phyloP scores from a whole-genome alignment of 768 basidiomycete genomes.

The Austroboletus eburneus region DNA sequence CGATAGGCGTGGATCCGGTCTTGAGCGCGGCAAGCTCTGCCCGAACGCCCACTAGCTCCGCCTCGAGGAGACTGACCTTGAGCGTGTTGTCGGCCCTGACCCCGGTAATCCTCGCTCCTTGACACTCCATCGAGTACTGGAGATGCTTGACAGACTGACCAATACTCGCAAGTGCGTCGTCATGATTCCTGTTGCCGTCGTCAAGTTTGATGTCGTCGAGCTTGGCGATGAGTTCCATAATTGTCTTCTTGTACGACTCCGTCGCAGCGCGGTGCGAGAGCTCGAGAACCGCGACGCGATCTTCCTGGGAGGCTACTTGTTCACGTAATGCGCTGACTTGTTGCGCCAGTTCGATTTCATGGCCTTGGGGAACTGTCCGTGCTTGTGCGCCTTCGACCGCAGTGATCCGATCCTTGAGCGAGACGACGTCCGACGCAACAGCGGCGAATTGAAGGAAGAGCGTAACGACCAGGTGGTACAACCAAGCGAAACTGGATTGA shows the following conservation, averaged over 20 bases:
- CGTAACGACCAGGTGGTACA: slow-evolving; percentile 3
- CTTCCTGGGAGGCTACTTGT: slow-evolving; percentile 10
- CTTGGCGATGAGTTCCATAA: slow-evolving; percentile 12
- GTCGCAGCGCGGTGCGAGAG: slow-evolving; percentile 5
- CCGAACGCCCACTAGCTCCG: slow-evolving; percentile 8
- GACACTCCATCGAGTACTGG: slow-evolving; percentile 8
- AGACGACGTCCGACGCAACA: slow-evolving; percentile 11
- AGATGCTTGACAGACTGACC: slow-evolving; percentile 1
- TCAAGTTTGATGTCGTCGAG: slow-evolving; percentile 2
- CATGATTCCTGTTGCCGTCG: slow-evolving; percentile 4
- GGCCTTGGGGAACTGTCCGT: not conserved
- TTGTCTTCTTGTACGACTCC: slow-evolving; percentile 1
- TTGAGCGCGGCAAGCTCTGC: slow-evolving; percentile 9
- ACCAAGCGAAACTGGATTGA: slow-evolving; percentile 4
- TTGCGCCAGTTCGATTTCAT: slow-evolving; percentile 1
- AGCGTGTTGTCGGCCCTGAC: slow-evolving; percentile 15
- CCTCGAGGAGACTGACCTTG: slow-evolving; percentile 16
- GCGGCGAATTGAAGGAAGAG: slow-evolving; percentile 4
- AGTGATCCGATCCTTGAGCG: slow-evolving; percentile 16
- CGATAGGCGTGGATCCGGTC: not conserved
- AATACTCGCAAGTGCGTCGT: slow-evolving; percentile 6
- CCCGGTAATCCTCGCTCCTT: slow-evolving; percentile 10
- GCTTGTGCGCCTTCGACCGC: slow-evolving; percentile 8
- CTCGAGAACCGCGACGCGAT: slow-evolving; percentile 8
- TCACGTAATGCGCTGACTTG: slow-evolving; percentile 8